phyloP scores from a whole-genome alignment of 352 stramenopile species.

The Phytophthora boehmeriae region DNA sequence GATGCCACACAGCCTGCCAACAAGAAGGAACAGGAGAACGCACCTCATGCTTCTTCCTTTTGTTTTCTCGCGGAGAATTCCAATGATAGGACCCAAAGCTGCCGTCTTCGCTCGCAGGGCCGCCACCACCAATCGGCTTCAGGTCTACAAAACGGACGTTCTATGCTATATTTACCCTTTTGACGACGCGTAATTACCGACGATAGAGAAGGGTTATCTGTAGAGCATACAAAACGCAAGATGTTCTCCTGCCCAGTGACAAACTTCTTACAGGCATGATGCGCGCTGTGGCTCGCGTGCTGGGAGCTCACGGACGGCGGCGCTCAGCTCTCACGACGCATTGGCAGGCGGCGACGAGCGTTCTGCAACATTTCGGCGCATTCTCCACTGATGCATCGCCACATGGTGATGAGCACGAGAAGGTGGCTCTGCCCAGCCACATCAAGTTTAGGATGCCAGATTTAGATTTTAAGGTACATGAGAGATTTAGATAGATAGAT shows the following conservation, averaged over 20 bases:
- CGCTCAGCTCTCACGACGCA: conserved; percentile 4
- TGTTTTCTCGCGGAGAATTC: conserved; percentile 71
- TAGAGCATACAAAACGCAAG: neutral
- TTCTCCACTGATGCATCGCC: conserved; percentile 18
- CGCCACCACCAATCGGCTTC: conserved; percentile 32
- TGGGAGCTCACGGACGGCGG: conserved; percentile 17
- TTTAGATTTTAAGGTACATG: conserved; percentile 86
- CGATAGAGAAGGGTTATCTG: neutral
- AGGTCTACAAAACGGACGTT: too few species aligned
- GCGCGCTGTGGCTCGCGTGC: conserved; percentile 16
- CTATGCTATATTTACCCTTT: too few species aligned
- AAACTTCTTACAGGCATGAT: conserved; percentile 11
- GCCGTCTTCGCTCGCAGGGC: neutral
- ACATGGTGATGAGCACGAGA: conserved; percentile 14
- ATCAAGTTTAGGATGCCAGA: conserved; percentile 91
- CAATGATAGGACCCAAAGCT: conserved; percentile 40
- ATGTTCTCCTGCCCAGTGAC: neutral
- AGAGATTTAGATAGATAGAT: too few species aligned
- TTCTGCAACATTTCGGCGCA: neutral
- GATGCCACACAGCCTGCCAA: too few species aligned
- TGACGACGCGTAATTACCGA: too few species aligned
- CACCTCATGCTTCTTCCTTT: conserved; percentile 72
- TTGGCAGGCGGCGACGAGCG: neutral
- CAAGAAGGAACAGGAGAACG: too few species aligned
- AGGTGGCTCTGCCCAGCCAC: conserved; percentile 56